Base-by-base conservation (phyloP, 169 alveolate species). In the Neospora caninum region DNA sequence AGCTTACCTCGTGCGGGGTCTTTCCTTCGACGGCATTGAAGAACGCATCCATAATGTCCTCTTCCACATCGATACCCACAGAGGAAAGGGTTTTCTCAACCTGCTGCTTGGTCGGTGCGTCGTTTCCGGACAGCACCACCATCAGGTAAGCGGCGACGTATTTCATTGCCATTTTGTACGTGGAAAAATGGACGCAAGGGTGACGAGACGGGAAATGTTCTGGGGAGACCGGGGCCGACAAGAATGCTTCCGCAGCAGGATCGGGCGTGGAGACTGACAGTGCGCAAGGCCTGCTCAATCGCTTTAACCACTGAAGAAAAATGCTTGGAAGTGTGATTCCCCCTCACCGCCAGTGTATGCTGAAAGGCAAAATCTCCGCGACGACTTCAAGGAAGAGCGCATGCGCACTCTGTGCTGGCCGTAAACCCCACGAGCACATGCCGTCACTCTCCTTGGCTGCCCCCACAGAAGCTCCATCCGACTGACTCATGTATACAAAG, bases 111-210 rank as follows among this genome's bases (percentile, higher is more conserved):
- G 97, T 88, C 91, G 97, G 97, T 36, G 92, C 92, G 43, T 95
- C 96, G 54, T 94, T 96, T 87, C 97, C 97, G 70, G 96, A 88
- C 88, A 95, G 93, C 58, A 96, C 96, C 78, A 94, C 94, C 95
- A 96, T 95, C 53, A 96, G 96, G 94, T 96, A 96, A 38, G 97
- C 97, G 43, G 96, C 97, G 38, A 96, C 97, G 97, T 96, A 96
- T 91, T 96, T 96, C 97, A 96, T 96, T 34, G 95, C 88, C 96
- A 94, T 94, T 82, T 41, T 82, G 53, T 29, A 10, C 88, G 53
- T 27, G 43, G 88, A 80, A 80, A 34, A n/a, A 9, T 2, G 36
- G 49, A 38, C 43, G 34, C 89, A 36, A 36, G 54, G 4, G 38
- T 22, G 80, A 13, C 20, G 38, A 22, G n/a, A 73, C 25, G 4